These are phyloP conservation scores for Capsella bursapastoris DNA, from an alignment of 345 rosid genomes.

Conservation along the genomic window DNA sequence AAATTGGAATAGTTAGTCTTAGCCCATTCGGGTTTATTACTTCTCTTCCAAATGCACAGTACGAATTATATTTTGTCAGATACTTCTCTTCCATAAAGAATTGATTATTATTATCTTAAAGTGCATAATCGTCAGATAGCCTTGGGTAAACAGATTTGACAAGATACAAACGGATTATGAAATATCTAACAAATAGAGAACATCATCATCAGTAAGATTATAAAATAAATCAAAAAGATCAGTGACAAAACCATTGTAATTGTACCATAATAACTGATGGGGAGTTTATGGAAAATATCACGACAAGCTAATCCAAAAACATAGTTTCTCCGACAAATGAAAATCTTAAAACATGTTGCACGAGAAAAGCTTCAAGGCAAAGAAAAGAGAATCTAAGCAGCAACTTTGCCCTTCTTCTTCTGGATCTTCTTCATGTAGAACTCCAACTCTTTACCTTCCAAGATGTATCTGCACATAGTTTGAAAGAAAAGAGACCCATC, in stretches of 20 bases:
- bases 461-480: constrained; percentile 53
- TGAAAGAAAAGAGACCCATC: neutral
- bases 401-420: constrained; percentile 87
- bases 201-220: neutral
- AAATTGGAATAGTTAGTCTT: too few species aligned
- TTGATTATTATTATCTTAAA: too few species aligned
- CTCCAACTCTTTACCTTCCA: constrained; percentile 77
- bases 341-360: constrained; percentile 32
- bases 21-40: too few species aligned
- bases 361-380: neutral
- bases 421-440: constrained; percentile 84
- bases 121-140: too few species aligned
- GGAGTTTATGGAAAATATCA: constrained; percentile 19
- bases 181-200: too few species aligned
- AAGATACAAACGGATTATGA: too few species aligned
- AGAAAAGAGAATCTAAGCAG: constrained; percentile 49
- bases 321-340: constrained; percentile 26
- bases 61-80: too few species aligned
- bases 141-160: too few species aligned
- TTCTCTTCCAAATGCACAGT: too few species aligned
- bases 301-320: constrained; percentile 35
- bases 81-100: too few species aligned
- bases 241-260: constrained; percentile 12
- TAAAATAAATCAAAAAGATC: neutral
- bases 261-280: constrained; percentile 21